Percentiles rank a stretch among this genome's conserved stretches.
Evolutionary conservation across 331 rosid genomes (phyloP).

Genomic region (Cydonia oblonga): DNA sequence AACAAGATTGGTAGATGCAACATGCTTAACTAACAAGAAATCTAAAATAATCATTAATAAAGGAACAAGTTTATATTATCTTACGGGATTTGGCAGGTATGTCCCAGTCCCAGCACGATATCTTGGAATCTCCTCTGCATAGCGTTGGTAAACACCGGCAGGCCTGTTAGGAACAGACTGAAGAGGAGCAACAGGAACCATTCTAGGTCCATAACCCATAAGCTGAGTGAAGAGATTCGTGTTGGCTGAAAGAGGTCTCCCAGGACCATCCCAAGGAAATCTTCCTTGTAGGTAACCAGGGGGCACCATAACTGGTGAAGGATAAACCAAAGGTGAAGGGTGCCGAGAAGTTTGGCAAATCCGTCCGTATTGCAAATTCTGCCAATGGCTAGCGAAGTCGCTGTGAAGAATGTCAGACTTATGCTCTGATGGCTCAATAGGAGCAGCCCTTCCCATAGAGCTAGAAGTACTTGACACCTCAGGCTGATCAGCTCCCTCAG

Average conservation of each 20-base stretch:
- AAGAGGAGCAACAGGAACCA: slow-evolving; percentile 66
- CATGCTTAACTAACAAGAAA: background rate
- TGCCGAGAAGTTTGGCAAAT: slow-evolving; percentile 49
- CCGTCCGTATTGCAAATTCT: slow-evolving; percentile 73
- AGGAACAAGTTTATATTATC: slow-evolving; percentile 17
- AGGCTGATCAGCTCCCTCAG: slow-evolving; percentile 44
- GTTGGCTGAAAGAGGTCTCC: slow-evolving; percentile 74
- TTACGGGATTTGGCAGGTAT: slow-evolving; percentile 93
- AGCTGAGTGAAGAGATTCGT: slow-evolving; percentile 52
- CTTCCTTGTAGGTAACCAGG: slow-evolving; percentile 79
- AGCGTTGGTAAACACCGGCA: slow-evolving; percentile 54
- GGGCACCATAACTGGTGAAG: slow-evolving; percentile 55
- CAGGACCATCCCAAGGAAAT: slow-evolving; percentile 87
- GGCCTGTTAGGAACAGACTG: slow-evolving; percentile 75
- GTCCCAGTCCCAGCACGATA: slow-evolving; percentile 96
- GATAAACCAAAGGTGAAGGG: slow-evolving; percentile 43
- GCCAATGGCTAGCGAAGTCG: slow-evolving; percentile 71
- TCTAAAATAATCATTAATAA: background rate
- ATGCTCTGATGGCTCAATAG: slow-evolving; percentile 36
- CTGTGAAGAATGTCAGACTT: slow-evolving; percentile 79
- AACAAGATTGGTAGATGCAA: background rate
- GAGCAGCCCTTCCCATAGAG: slow-evolving; percentile 34
- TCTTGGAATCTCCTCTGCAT: slow-evolving; percentile 73
- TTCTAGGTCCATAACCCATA: slow-evolving; percentile 53
- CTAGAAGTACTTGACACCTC: slow-evolving; percentile 45